Evolutionary conservation across 495 filamentous ascomycete genomes (phyloP), one percentile per base, ranked within the genome.

Genomic region (Penicillium flavigenum): DNA sequence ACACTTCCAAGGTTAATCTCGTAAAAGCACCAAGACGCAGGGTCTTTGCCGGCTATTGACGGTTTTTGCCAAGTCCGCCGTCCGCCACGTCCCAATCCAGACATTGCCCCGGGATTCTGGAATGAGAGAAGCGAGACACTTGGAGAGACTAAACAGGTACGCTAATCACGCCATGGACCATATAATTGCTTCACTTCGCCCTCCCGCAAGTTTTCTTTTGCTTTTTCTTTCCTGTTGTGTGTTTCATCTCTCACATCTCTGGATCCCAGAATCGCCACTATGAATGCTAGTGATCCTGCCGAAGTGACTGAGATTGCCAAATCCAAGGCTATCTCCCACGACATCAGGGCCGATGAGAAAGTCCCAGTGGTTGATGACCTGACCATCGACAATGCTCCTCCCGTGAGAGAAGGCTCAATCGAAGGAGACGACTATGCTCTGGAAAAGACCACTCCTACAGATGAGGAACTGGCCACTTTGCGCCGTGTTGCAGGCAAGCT

Each of bases 401-500:
- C 34, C 0, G 14, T 26, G 24, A 12, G 7, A 22, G 48, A 16
- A 17, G 24, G 1, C 1, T 59, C 10, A 46, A 59, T 11, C 41
- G 58, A 58, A 5, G 67, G 64, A 26, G 24, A 26, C 4, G 60
- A 34, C 11, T 12, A 59, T 9, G 4, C 27, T 7, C 27, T 63
- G 10, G 20, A 65, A 17, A 69, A 65, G 55, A 54, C 58, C 9
- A 63, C 67, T 43, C 88, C 84, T 1, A 90, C 83, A 0, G 77
- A 79, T 2, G 81, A 86, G 36, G 73, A 92, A 49, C 63, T 87
- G 45, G 58, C 67, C 0, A 83, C 81, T 1, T 78, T 92, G 8
- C 83, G 80, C 24, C 83, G 88, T 39, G 78, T 92, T 1, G 75
- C 87, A 14, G 88, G 82, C 42, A 76, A 74, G 36, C 79, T 93